Conservation (phyloP, 148 eudicot species). For the Cornus florida region DNA sequence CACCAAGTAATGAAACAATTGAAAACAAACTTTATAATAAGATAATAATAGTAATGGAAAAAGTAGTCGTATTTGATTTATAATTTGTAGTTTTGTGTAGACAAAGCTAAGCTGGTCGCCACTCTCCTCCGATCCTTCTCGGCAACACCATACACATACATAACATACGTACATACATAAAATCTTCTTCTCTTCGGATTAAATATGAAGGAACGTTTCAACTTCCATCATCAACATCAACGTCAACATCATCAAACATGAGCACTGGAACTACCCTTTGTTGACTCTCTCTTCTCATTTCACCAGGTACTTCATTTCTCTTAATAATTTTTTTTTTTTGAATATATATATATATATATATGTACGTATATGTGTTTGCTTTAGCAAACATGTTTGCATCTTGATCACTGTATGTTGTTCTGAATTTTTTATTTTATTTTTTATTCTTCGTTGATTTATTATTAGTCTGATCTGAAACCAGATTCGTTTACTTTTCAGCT, state of each 20-base stretch:
- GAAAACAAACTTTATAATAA: no score
- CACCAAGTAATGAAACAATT: no score
- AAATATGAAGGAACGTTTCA: not conserved
- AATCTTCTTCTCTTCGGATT: not conserved
- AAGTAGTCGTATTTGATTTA: no score
- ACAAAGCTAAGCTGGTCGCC: not conserved
- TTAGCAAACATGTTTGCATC: not conserved
- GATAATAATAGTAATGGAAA: no score
- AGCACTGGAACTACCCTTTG: not conserved
- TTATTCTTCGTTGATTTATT: not conserved
- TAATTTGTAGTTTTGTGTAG: no score
- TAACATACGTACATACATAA: not conserved
- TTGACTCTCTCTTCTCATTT: not conserved
- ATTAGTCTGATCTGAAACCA: not conserved
- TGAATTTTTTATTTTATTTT: not conserved
- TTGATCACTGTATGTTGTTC: not conserved
- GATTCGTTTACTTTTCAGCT: not conserved
- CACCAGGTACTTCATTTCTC: not conserved
- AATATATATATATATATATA: no score
- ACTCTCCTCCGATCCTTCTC: not conserved
- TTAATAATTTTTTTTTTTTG: no score
- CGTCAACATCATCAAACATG: not conserved
- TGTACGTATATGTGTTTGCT: no score
- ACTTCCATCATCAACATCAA: not conserved
- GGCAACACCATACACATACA: not conserved